Evolutionary conservation across 2,329 filamentous ascomycete genomes (phyloP), one percentile per base, ranked within the genome.

Genomic region (Chaetoscypha palmicola): DNA sequence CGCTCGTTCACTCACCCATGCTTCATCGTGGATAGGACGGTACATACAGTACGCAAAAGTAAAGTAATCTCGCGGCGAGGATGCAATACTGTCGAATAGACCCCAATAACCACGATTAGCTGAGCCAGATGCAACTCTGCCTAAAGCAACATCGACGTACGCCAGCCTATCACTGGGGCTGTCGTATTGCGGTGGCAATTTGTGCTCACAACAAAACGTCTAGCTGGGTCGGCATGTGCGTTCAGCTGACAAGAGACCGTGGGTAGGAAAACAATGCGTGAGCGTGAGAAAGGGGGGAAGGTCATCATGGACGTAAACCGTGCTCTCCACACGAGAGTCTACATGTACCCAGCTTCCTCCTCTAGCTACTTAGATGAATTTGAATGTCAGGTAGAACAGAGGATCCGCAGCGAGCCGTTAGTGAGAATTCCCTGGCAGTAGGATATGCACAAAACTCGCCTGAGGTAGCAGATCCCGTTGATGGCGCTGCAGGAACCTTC

Each of bases 401-500:
- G 12, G 3, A 10, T 4, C 3, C 28, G 9, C 11, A 4, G 3
- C 4, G 21, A 21, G 35, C 5, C 5, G 20, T n/a, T 24, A 14
- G 20, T 24, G 17, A 24, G n/a, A 21, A 12, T n/a, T 24, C 22
- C 20, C 35, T 17, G 34, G 38, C 36, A 31, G 30, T 14, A 19
- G 30, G 30, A 33, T 33, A 33, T 33, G 30, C 30, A 33, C 30
- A 43, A 28, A 23, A 16, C 10, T 43, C 30, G 39, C 21, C 35
- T 42, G 31, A 38, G n/a, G 33, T 26, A 7, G 19, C 9, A 26
- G 32, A 41, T 38, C 28, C 32, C 24, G 32, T 34, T 33, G 34
- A 12, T 14, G 34, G 24, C 14, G 14, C 11, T 23, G 22, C 22
- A 37, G 36, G 39, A 48, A 47, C 21, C 38, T 48, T 50, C 48